Base-by-base conservation (phyloP, 805 yeast genomes). In the Wickerhamomyces silvicola region DNA sequence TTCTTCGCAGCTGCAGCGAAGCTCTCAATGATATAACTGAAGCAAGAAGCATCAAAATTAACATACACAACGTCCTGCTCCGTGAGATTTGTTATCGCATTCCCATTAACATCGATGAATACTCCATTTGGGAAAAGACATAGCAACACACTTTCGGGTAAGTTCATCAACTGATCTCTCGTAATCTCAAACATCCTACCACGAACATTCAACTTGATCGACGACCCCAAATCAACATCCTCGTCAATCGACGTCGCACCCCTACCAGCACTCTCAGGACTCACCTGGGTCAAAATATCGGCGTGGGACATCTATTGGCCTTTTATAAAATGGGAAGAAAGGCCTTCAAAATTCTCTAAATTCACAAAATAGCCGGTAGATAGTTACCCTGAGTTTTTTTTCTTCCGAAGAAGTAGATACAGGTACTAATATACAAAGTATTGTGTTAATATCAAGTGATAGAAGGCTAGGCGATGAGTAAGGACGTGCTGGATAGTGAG, bases 91-190 rank as follows among this genome's bases (percentile, higher is more conserved):
- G 84, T 70, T 36, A 86, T 82, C 7, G 83, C 81, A 43, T 79
- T 79, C 2, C 94, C 95, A 32, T 74, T 60, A 37, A 68, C 68
- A 56, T 85, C 92, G 35, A 83, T 69, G 52, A 86, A 82, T 4
- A 86, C 94, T 25, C 97, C 95, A 43, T 83, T 85, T 11, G 96
- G 95, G 50, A 86, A 84, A 15, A 92, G 62, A 47, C 96, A 84
- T 33, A 88, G 70, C 36, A 92, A 62, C 16, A 92, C 75, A 38
- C 88, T 78, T 54, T 92, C 98, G 1, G 98, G 98, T 20, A 92
- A 64, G 32, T 86, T 77, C 85, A 88, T 80, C 43, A 92, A 69
- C 54, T 86, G 95, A 46, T 85, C 94, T 40, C 96, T 69, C 5
- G 94, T 78, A 29, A 92, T 78, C 30, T 76, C 74, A 56, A 88